Evolutionary conservation across 2,329 filamentous ascomycete species (phyloP), one percentile per base, ranked within the genome.

Genomic region (Fusarium dlaminii): DNA sequence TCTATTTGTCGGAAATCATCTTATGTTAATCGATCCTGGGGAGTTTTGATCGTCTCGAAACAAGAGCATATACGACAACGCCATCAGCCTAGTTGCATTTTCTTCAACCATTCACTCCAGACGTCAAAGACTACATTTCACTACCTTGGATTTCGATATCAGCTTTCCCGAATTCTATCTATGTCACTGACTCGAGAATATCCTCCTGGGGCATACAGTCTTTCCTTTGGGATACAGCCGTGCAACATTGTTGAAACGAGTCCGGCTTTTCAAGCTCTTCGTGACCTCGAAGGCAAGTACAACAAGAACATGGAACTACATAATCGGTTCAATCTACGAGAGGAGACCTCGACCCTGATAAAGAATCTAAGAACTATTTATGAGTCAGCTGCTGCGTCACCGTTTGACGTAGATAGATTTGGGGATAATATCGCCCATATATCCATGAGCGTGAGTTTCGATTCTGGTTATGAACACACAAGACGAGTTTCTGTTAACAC

Each of bases 131-230:
- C 30, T 13, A 63, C 49, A 0, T 17, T 45, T 1, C 9, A 3
- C 0, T 66, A 63, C 1, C 22, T 45, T 6, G 59, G 63, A 1
- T 12, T 57, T 18, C 32, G 36, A 1, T 36, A 18, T 13, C 0
- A 8, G 1, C 1, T 64, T 18, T 36, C 32, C 0, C 32, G n/a
- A 18, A 36, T 0, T 0, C 0, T 62, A 0, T 30, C 39, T 0
- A 1, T 62, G 3, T 45, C 59, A 6, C 0, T 32, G 0, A 30
- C 24, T 7, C 37, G 29, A 45, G 12, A 27, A 0, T 13, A 37
- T 11, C 49, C 37, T 1, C 3, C 37, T 13, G 49, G 49, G 3
- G 20, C n/a, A 24, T 45, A 45, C 1, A 27, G 30, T 3, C 8
- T 62, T 37, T 24, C 39, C 0, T 56, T 62, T 1, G 39, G 30